Evolutionary conservation across 768 basidiomycete genomes (phyloP).

Genomic region (Boletales sp.): DNA sequence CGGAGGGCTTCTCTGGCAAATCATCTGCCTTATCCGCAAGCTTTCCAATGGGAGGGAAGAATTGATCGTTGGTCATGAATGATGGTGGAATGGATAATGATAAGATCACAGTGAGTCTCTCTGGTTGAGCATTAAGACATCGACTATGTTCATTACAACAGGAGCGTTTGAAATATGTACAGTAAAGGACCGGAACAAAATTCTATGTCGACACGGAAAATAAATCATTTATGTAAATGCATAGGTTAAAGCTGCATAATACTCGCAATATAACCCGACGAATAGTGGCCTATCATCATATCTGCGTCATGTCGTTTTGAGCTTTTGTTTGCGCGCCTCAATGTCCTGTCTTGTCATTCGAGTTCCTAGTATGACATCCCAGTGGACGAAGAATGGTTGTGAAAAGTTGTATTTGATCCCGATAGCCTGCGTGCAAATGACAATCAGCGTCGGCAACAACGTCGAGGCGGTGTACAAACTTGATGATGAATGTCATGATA

Average conservation of each 20-base stretch:
- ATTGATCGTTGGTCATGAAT: slow-evolving; percentile 27
- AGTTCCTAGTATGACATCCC: slow-evolving; percentile 85
- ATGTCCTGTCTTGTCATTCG: slow-evolving; percentile 73
- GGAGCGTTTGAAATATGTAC: background rate
- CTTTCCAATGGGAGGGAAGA: slow-evolving; percentile 59
- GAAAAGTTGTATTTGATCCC: slow-evolving; percentile 96
- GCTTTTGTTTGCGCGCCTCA: slow-evolving; percentile 44
- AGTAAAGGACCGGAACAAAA: too few species aligned
- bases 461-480: slow-evolving; percentile 37
- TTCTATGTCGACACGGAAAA: too few species aligned
- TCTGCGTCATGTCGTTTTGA: slow-evolving; percentile 17
- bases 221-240: background rate
- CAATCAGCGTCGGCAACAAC: background rate
- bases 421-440: slow-evolving; percentile 30
- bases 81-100: too few species aligned
- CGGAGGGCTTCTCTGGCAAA: slow-evolving; percentile 24
- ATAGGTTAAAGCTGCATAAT: background rate
- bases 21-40: slow-evolving; percentile 49
- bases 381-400: slow-evolving; percentile 95
- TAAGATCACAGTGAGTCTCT: background rate
- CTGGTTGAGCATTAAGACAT: slow-evolving; percentile 8
- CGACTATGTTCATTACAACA: slow-evolving; percentile 22
- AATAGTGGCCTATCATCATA: background rate
- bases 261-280: background rate
- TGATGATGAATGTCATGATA: slow-evolving; percentile 99